Conservation (phyloP, 768 basidiomycete species). For the Solioccasus polychromus region DNA sequence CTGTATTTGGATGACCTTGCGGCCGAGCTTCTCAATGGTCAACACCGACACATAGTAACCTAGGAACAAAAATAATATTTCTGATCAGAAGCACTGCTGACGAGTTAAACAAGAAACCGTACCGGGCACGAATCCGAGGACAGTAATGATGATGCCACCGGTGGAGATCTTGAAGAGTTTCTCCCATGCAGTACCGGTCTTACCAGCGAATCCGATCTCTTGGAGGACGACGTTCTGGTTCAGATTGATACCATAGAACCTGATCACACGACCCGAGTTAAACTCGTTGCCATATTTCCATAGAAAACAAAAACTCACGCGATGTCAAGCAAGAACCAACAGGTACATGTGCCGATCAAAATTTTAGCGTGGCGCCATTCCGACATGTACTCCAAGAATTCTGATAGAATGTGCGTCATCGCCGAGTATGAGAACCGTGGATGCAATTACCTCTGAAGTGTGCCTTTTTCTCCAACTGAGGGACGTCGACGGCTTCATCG, state of each 20-base stretch:
- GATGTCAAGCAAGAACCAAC: slow-evolving; percentile 78
- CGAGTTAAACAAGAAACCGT: slow-evolving; percentile 1
- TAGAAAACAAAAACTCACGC: slow-evolving; percentile 38
- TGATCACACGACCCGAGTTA: slow-evolving; percentile 18
- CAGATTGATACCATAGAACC: slow-evolving; percentile 74
- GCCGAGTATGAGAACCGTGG: not conserved
- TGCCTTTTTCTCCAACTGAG: slow-evolving; percentile 40
- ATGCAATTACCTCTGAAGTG: slow-evolving; percentile 46
- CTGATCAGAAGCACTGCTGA: not conserved
- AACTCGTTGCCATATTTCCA: not conserved
- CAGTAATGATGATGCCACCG: slow-evolving; percentile 70
- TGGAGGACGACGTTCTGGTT: slow-evolving; percentile 79
- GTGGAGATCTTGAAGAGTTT: slow-evolving; percentile 64
- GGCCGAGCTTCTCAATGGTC: slow-evolving; percentile 68
- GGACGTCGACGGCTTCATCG: slow-evolving; percentile 1
- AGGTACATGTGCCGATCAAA: slow-evolving; percentile 61
- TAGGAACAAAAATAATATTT: slow-evolving; percentile 18
- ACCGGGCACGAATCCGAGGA: slow-evolving; percentile 76
- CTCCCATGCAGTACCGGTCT: slow-evolving; percentile 54
- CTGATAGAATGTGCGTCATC: slow-evolving; percentile 27
- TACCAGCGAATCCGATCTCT: slow-evolving; percentile 67
- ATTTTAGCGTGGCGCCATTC: slow-evolving; percentile 69
- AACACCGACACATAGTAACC: slow-evolving; percentile 70
- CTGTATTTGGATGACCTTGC: slow-evolving; percentile 73
- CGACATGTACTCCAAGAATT: slow-evolving; percentile 65